Base-by-base conservation (phyloP, 1,284 basidiomycete genomes). In the Leccinum fallax region DNA sequence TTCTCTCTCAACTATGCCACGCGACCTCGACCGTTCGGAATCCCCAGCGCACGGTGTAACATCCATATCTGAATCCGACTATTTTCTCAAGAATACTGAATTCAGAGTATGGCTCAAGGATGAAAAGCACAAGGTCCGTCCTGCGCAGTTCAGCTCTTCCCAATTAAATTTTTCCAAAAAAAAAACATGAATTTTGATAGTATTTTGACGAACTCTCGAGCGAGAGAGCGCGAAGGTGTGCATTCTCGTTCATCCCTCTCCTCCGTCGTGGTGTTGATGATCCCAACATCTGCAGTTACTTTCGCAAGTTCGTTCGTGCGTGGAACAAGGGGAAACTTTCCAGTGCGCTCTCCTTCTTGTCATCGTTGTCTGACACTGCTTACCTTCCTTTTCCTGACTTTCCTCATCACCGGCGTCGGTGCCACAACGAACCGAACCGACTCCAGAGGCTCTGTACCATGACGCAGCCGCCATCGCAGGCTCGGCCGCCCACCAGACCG, bases 301-400 rank as follows among this genome's bases (percentile, higher is more conserved):
- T 93, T 71, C 87, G 86, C 69, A 93, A 92, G 76, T 93, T 93
- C 68, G 85, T 92, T 51, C 92, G 92, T 83, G 85, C 84, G 34
- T 93, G 91, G 91, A 93, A 93, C 72, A 81, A 82, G 73, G 89
- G 89, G 8, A 87, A 83, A 73, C 78, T 93, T n/a, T 76, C 85
- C 21, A 82, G 89, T 90, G 24, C 38, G 66, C 7, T 46, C n/a
- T 11, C 8, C 8, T 21, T 46, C 9, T 13, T 21, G 8, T 13
- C n/a, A 11, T 46, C 3, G 10, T 11, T 15, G 7, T 11, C 36
- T 30, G 30, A 15, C 36, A 6, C 36, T 36, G 13, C 36, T n/a
- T 21, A 48, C 21, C 43, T 48, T 48, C 32, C 32, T 13, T 34
- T 13, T 34, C 32, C 30, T 30, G 30, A 30, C 30, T 30, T 30